A percentile compares a stretch with the other conserved stretches of the same genome.
Conservation (phyloP, 73 alveolate species). For the Breviolum minutum region DNA sequence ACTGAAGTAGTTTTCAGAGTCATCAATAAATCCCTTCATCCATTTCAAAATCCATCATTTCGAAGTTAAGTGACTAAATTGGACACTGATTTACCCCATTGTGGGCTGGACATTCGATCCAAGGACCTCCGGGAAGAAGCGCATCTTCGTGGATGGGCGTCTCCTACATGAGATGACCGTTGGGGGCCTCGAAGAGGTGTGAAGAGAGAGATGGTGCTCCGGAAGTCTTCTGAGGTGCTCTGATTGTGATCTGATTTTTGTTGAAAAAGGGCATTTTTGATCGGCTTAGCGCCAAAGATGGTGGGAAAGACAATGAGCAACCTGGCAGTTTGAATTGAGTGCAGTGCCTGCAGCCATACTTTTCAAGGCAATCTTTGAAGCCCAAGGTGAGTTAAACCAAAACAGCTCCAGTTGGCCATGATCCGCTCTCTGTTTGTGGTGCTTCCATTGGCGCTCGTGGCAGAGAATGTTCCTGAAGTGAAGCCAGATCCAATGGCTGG, state of each 20-base stretch:
- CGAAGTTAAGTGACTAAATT: no score
- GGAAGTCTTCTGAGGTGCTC: no score
- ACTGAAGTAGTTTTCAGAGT: no score
- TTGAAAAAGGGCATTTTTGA: no score
- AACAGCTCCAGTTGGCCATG: not conserved
- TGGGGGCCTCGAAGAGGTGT: not conserved
- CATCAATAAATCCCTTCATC: no score
- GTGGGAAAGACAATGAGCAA: no score
- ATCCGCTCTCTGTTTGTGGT: not conserved
- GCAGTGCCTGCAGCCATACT: not conserved
- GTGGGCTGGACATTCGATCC: no score
- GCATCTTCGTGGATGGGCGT: conserved; percentile 91
- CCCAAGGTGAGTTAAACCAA: not conserved
- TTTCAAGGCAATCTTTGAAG: not conserved
- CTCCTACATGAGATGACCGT: conserved; percentile 77
- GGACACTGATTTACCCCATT: no score
- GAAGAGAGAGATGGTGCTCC: no score
- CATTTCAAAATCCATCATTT: no score
- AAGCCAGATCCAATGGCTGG: not conserved
- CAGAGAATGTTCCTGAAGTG: not conserved
- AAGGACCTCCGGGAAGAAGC: conserved; percentile 94
- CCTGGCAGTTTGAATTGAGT: not conserved
- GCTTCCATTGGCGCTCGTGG: not conserved
- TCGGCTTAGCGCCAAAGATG: no score
- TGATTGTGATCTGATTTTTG: no score